These are phyloP conservation scores for Cercospora nicotianae DNA, from an alignment of 2,329 filamentous ascomycete species.

Conservation along the genomic window DNA sequence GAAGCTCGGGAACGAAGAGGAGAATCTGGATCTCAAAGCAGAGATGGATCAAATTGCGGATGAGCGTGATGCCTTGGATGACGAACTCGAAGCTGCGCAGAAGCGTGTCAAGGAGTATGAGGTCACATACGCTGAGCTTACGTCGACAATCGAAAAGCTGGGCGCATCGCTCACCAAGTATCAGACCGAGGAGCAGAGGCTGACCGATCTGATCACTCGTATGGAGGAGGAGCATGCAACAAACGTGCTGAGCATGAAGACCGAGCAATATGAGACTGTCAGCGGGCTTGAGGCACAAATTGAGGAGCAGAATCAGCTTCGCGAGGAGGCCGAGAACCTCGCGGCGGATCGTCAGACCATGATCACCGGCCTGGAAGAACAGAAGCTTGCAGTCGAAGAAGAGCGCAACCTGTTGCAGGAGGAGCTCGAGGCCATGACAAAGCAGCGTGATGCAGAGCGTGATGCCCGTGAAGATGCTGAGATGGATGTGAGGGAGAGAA, in stretches of 20 bases:
- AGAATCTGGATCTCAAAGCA: slow-evolving; percentile 38
- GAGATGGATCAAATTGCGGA: slow-evolving; percentile 38
- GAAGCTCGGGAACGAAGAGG: slow-evolving; percentile 41
- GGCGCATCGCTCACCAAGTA: slow-evolving; percentile 43
- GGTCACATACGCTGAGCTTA: slow-evolving; percentile 38
- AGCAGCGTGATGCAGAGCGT: slow-evolving; percentile 40
- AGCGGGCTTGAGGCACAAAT: slow-evolving; percentile 42
- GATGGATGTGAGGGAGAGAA: slow-evolving; percentile 42
- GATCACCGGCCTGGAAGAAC: slow-evolving; percentile 44
- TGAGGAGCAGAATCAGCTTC: slow-evolving; percentile 40
- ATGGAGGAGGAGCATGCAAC: slow-evolving; percentile 45
- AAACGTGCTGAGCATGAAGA: slow-evolving; percentile 42
- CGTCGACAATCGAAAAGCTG: slow-evolving; percentile 41
- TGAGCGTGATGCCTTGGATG: slow-evolving; percentile 31
- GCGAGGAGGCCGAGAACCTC: slow-evolving; percentile 43
- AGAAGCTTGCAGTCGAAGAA: slow-evolving; percentile 40
- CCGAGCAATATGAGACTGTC: slow-evolving; percentile 41
- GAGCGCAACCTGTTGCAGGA: slow-evolving; percentile 39
- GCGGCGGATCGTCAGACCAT: slow-evolving; percentile 41
- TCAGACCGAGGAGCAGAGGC: slow-evolving; percentile 41
- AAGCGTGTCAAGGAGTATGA: slow-evolving; percentile 29
- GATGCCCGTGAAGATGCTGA: slow-evolving; percentile 39
- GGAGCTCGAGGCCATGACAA: slow-evolving; percentile 39
- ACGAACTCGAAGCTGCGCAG: slow-evolving; percentile 29
- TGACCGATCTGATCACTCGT: slow-evolving; percentile 41